Percentiles rank a stretch among this genome's conserved stretches.
Evolutionary conservation across 2,329 filamentous ascomycete genomes (phyloP).

Genomic region (Talaromyces sp.): DNA sequence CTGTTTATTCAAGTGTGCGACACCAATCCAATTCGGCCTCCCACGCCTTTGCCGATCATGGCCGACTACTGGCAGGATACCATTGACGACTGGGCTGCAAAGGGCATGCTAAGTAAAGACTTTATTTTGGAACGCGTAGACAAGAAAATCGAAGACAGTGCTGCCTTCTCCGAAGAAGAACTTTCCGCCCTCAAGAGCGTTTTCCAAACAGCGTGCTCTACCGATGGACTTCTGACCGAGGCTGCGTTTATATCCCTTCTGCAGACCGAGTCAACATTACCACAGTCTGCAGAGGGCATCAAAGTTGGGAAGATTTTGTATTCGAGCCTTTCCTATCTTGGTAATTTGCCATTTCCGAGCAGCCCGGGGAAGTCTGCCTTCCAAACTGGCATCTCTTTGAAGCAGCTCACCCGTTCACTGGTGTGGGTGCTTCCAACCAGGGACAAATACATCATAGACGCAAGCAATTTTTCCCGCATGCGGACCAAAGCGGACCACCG

Average conservation of each 20-base stretch:
- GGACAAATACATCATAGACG: background rate
- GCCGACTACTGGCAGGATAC: no score
- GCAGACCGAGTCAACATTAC: background rate
- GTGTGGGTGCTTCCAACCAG: background rate
- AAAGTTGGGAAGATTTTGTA: conserved; percentile 1
- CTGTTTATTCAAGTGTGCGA: no score
- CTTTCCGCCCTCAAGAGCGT: background rate
- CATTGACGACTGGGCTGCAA: background rate
- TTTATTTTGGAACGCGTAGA: background rate
- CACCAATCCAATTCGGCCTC: no score
- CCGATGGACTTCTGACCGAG: background rate
- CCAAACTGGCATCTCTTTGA: background rate
- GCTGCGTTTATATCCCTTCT: conserved; percentile 1
- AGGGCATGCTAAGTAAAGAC: background rate
- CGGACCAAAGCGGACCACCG: conserved; percentile 2
- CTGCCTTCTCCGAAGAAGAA: background rate
- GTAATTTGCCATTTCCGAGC: background rate
- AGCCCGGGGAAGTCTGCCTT: no score
- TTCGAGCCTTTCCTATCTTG: conserved; percentile 1
- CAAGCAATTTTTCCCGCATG: background rate
- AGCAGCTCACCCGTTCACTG: background rate
- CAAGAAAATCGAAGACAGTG: background rate
- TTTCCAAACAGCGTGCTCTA: background rate
- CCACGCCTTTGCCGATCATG: no score
- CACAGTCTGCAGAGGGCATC: background rate